Base-by-base conservation (phyloP, 768 basidiomycete species). In the Suillus alpinus region DNA sequence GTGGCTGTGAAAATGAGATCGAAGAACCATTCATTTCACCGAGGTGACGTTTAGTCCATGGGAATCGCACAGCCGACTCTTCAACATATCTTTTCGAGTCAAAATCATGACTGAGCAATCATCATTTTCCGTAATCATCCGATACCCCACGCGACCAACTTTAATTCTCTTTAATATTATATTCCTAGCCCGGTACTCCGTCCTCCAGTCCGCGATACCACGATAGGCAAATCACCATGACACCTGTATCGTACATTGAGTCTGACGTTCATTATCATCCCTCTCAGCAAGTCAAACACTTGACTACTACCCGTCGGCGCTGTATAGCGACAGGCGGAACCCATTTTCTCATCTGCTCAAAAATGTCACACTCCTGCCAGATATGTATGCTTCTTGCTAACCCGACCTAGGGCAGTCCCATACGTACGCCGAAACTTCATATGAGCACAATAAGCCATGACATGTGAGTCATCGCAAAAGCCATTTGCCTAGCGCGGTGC, bases 1-100 rank as follows among this genome's bases (percentile, higher is more conserved):
- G 61, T 60, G 61, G 50, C 61, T 52, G 51, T 59, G 40, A 62
- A 63, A 60, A 55, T 50, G 53, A 56, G 46, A 57, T 63, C 62
- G 41, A 61, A 61, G 59, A 61, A 61, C 40, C 14, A 29, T 43
- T 59, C 58, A 40, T 59, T 62, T 59, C 52, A 31, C 7, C 20
- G 26, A 55, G 53, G 10, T 60, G 23, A 53, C 23, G 37, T 7
- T 4, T 36, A 29, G 26, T 29, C 29, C 62, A 50, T 61, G 62
- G 62, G 59, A 60, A 63, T 60, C 16, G 14, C 37, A 14, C 44
- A 44, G 4, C 20, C 31, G 31, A 34, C 1, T 34, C 34, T 8
- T 34, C 34, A 34, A n/a, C n/a, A 31, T 31, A 32, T 32, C 32
- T 32, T 32, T 32, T 32, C 8, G 9, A 40, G 39, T 40, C 14